A percentile compares a stretch with the other conserved stretches of the same genome.
Conservation (phyloP, 208 protist species). For the Spongospora subterranea region DNA sequence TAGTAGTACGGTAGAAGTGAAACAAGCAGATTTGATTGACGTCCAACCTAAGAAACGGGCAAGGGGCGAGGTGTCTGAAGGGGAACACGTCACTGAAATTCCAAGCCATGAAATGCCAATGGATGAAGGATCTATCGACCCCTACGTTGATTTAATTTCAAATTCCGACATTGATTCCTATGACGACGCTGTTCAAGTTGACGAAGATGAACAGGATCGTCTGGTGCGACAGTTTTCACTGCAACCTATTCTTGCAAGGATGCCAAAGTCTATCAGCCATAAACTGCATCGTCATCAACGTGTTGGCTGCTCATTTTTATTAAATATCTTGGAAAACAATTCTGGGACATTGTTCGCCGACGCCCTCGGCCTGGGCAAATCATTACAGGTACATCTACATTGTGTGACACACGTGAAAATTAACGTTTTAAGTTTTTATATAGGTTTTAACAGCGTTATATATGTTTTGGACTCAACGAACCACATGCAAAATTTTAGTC, state of each 20-base stretch:
- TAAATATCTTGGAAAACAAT: neutral
- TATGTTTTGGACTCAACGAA: neutral
- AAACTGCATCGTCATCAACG: constrained; percentile 17
- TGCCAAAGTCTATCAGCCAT: neutral
- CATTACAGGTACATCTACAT: neutral
- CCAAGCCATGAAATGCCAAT: neutral
- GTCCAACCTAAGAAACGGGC: neutral
- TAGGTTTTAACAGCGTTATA: constrained; percentile 4
- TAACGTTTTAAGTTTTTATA: neutral
- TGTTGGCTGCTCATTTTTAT: neutral
- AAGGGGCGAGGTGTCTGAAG: neutral
- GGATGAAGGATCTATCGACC: neutral
- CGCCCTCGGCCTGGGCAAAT: constrained; percentile 18
- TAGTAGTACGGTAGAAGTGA: neutral
- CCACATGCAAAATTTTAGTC: neutral
- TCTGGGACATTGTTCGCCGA: constrained; percentile 20
- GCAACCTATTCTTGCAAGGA: neutral
- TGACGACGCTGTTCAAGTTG: neutral
- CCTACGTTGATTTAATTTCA: neutral
- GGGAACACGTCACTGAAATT: neutral
- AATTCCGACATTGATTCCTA: neutral
- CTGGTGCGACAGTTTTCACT: neutral
- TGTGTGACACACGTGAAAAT: neutral
- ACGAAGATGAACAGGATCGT: neutral
- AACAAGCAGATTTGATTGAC: neutral